These are phyloP conservation scores for Phytophthora citrophthora DNA, from an alignment of 352 stramenopile genomes.

Conservation along the genomic window DNA sequence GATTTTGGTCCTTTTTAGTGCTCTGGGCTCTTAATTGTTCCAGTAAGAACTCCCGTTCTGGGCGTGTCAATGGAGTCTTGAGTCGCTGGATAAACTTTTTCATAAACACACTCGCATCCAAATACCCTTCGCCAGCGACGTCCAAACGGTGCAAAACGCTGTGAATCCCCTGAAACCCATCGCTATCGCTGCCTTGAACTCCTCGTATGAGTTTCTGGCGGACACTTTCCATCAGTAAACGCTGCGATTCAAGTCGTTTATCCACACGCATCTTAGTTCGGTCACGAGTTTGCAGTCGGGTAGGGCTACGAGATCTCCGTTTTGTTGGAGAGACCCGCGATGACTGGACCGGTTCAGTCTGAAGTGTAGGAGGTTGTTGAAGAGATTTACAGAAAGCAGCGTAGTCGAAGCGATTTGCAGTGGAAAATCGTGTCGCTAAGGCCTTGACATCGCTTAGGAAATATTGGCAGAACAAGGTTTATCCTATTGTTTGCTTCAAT, in stretches of 20 bases:
- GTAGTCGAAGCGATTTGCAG: constrained; percentile 31
- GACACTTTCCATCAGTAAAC: constrained; percentile 52
- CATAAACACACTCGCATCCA: constrained; percentile 47
- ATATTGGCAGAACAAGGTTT: neutral
- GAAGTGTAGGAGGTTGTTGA: constrained; percentile 10
- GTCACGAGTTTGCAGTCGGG: constrained; percentile 15
- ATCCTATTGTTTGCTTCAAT: too few relatives aligned
- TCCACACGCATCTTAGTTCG: constrained; percentile 50
- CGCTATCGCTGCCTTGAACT: constrained; percentile 29
- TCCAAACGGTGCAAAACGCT: constrained; percentile 51
- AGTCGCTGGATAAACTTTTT: constrained; percentile 50
- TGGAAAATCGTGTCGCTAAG: neutral
- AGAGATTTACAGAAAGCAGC: constrained; percentile 35
- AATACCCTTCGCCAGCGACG: constrained; percentile 37
- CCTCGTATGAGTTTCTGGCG: constrained; percentile 62
- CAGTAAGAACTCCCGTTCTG: constrained; percentile 59
- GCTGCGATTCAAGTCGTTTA: constrained; percentile 53
- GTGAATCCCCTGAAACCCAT: constrained; percentile 56
- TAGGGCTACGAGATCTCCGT: constrained; percentile 17
- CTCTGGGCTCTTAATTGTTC: constrained; percentile 37
- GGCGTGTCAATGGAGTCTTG: constrained; percentile 45
- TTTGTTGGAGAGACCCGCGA: constrained; percentile 18
- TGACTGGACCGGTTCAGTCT: constrained; percentile 4
- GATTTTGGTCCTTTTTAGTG: constrained; percentile 7
- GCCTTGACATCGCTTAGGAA: constrained; percentile 14